phyloP scores from a whole-genome alignment of 345 rosid species.

The Eucalyptus cloeziana region DNA sequence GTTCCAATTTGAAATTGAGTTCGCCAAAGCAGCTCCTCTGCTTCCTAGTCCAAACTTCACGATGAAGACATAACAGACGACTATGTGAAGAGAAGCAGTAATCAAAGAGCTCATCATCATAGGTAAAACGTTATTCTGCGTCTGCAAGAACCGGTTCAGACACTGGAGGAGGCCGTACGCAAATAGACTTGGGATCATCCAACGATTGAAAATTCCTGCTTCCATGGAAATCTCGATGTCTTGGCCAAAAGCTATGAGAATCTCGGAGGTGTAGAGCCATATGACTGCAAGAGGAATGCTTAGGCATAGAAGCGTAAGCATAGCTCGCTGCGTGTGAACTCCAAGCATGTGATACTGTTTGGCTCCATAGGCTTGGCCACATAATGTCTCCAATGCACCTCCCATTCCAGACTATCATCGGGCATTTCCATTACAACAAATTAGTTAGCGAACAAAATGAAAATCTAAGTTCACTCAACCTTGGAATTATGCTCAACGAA shows the following conservation, averaged over 20 bases:
- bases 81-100: conserved; percentile 21
- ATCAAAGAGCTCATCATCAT: conserved; percentile 22
- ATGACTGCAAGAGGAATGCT: conserved; percentile 39
- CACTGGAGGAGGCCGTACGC: conserved; percentile 51
- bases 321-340: conserved; percentile 55
- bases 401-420: neutral
- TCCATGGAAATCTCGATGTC: conserved; percentile 17
- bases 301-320: conserved; percentile 25
- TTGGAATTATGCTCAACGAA: neutral
- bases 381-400: conserved; percentile 48
- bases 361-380: conserved; percentile 69
- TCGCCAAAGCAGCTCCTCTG: conserved; percentile 40
- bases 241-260: conserved; percentile 38
- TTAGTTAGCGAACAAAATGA: neutral
- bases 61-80: conserved; percentile 31
- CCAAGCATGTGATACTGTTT: conserved; percentile 51
- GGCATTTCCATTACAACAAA: neutral
- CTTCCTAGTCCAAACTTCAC: conserved; percentile 14
- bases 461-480: neutral
- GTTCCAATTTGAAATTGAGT: conserved; percentile 23
- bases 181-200: conserved; percentile 58
- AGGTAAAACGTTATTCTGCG: conserved; percentile 46
- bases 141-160: conserved; percentile 46
- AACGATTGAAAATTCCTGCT: conserved; percentile 31
- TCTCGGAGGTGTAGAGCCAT: conserved; percentile 33